Conservation (phyloP, 495 filamentous ascomycete genomes). For the Aspergillus mulundensis region DNA sequence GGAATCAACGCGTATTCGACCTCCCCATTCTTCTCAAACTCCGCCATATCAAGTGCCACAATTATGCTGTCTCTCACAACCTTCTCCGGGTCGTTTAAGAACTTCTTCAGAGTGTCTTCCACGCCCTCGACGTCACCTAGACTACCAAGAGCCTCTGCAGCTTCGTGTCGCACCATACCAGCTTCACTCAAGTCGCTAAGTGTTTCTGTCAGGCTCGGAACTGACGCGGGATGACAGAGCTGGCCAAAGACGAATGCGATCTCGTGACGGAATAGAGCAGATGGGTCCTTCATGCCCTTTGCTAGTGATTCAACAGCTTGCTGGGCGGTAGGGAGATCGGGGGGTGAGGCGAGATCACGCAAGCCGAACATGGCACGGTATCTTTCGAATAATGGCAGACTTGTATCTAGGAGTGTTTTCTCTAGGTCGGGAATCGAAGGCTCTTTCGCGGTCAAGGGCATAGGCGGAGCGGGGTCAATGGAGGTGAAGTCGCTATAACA, state of each 20-base stretch:
- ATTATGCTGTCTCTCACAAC: constrained; percentile 93
- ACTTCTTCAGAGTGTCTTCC: constrained; percentile 75
- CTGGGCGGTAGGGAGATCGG: constrained; percentile 80
- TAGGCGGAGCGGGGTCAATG: constrained; percentile 91
- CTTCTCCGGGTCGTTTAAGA: constrained; percentile 83
- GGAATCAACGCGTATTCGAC: constrained; percentile 88
- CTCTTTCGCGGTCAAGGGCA: constrained; percentile 55
- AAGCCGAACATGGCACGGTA: constrained; percentile 98
- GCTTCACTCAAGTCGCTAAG: constrained; percentile 75
- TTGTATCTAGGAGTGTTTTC: constrained; percentile 71
- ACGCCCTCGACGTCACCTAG: constrained; percentile 92
- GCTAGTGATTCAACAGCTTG: constrained; percentile 80
- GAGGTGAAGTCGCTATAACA: constrained; percentile 79
- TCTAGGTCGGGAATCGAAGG: constrained; percentile 71
- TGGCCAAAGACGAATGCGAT: constrained; percentile 98
- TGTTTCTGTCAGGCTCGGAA: constrained; percentile 76
- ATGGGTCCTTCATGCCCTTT: constrained; percentile 79
- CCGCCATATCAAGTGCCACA: constrained; percentile 96
- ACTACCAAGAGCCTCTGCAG: constrained; percentile 94
- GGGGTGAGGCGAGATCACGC: constrained; percentile 87
- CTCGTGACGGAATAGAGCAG: constrained; percentile 95
- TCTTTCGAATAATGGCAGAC: constrained; percentile 77
- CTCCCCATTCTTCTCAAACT: constrained; percentile 87
- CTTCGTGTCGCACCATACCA: constrained; percentile 97
- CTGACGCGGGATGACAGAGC: constrained; percentile 89